Base-by-base conservation (phyloP, 176 grass and related monocot species). In the Areca catechu region DNA sequence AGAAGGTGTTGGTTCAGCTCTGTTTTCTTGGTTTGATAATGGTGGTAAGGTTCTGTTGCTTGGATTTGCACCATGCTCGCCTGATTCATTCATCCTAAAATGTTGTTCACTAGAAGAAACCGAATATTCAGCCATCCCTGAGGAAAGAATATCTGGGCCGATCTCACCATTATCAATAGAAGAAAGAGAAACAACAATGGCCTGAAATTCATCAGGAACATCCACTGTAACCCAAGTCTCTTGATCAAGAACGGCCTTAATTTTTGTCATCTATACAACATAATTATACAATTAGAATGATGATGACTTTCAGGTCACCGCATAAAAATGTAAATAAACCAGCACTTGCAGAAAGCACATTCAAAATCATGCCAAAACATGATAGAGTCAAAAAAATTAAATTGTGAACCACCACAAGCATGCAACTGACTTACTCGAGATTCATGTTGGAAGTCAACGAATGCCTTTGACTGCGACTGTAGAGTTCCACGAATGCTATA, bases 211-310 rank as follows among this genome's bases (percentile, higher is more conserved):
- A 69, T 89, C 87, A 71, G 88, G 93, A 63, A 98, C 84, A 56
- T 92, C 93, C 60, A 98, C 76, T 50, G 87, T 76, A 27, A 85
- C 81, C 93, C 93, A 98, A 0, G 84, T 98, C 69, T 98, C 93
- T 85, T 98, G 93, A 75, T 92, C 93, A 69, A 98, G 83, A 76
- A 98, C 93, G 20, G 87, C 93, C 72, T 92, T 98, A 67, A 98
- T 92, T 89, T 98, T 98, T 63, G 84, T 66, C 88, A 98, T 92
- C 93, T 98, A 66, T 57, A 82, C 65, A 61, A 55, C 48, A 52
- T 61, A 25, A 70, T 49, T 54, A 27, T 19, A 69, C 37, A 7
- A 23, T 22, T 15, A 54, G 19, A 47, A 51, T 21, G 34, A 43
- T 43, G 34, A 3, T 43, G 10, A 43, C 34, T 43, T 43, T 43